phyloP scores from a whole-genome alignment of 257 asterid genomes.

The Penstemon eatonii region DNA sequence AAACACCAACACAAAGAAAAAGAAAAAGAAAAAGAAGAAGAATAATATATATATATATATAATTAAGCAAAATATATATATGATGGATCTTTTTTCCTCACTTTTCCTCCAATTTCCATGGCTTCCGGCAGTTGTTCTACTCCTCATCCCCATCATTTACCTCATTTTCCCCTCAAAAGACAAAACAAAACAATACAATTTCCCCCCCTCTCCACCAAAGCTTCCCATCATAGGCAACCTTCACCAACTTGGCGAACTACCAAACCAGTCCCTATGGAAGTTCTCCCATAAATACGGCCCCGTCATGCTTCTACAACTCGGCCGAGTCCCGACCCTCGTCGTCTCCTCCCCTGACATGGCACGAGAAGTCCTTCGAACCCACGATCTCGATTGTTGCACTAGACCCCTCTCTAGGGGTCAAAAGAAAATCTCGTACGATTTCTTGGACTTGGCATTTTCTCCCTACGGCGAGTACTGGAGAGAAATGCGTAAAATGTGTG shows the following conservation, averaged over 20 bases:
- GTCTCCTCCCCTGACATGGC: slow-evolving; percentile 26
- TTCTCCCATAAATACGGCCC: slow-evolving; percentile 23
- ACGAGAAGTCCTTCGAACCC: slow-evolving; percentile 15
- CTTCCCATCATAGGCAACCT: slow-evolving; percentile 30
- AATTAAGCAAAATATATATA: not conserved
- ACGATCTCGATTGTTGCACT: slow-evolving; percentile 18
- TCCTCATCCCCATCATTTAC: not conserved
- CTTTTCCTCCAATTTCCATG: not conserved
- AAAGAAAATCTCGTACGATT: slow-evolving; percentile 14
- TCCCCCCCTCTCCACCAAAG: slow-evolving; percentile 27
- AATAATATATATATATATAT: too few species aligned
- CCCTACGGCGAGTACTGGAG: slow-evolving; percentile 28
- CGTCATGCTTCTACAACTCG: slow-evolving; percentile 22
- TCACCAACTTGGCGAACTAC: slow-evolving; percentile 16
- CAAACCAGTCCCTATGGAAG: slow-evolving; percentile 12
- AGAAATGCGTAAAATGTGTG: slow-evolving; percentile 23
- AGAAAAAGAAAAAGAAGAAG: too few species aligned
- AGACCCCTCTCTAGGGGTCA: slow-evolving; percentile 6
- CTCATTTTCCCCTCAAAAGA: not conserved
- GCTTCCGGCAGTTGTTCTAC: not conserved
- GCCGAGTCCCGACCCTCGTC: slow-evolving; percentile 23
- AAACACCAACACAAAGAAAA: too few species aligned
- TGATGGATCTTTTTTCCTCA: slow-evolving; percentile 6
- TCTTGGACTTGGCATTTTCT: slow-evolving; percentile 18
- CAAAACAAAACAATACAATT: not conserved